Conservation (phyloP, 352 stramenopile species). For the Saprolegnia diclina region DNA sequence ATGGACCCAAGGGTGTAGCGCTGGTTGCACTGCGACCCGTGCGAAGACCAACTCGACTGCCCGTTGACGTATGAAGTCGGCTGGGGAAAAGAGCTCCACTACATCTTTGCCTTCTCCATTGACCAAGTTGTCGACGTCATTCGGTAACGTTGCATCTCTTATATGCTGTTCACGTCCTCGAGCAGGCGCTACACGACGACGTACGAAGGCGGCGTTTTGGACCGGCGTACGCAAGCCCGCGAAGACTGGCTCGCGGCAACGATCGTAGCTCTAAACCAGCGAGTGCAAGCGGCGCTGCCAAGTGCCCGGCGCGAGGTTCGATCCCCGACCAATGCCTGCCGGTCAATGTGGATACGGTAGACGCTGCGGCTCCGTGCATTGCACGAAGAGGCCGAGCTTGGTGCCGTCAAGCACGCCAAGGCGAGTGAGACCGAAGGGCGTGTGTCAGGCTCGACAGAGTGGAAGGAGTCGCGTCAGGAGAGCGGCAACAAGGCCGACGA, state of each 20-base stretch:
- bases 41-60: constrained; percentile 90
- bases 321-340: not conserved
- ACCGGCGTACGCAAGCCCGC: constrained; percentile 54
- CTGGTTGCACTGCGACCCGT: constrained; percentile 93
- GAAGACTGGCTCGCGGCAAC: constrained; percentile 54
- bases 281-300: constrained; percentile 32
- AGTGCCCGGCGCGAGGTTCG: constrained; percentile 30
- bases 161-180: not conserved
- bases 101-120: constrained; percentile 84
- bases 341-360: not conserved
- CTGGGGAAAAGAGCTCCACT: constrained; percentile 92
- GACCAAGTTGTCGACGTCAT: constrained; percentile 91
- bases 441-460: constrained; percentile 72
- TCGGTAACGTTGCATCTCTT: constrained; percentile 26
- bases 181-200: constrained; percentile 54
- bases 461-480: constrained; percentile 67
- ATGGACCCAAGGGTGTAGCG: constrained; percentile 28
- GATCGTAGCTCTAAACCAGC: constrained; percentile 51
- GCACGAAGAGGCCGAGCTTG: constrained; percentile 48
- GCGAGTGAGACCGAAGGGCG: constrained; percentile 55
- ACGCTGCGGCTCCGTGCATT: constrained; percentile 37
- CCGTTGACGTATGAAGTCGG: constrained; percentile 93
- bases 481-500: constrained; percentile 37
- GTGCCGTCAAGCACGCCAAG: constrained; percentile 32
- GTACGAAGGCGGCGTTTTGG: constrained; percentile 51